A percentile compares a stretch with the other conserved stretches of the same genome.
These are phyloP conservation scores for Entonaema liquescens DNA, from an alignment of 495 filamentous ascomycete genomes.

Conservation along the genomic window DNA sequence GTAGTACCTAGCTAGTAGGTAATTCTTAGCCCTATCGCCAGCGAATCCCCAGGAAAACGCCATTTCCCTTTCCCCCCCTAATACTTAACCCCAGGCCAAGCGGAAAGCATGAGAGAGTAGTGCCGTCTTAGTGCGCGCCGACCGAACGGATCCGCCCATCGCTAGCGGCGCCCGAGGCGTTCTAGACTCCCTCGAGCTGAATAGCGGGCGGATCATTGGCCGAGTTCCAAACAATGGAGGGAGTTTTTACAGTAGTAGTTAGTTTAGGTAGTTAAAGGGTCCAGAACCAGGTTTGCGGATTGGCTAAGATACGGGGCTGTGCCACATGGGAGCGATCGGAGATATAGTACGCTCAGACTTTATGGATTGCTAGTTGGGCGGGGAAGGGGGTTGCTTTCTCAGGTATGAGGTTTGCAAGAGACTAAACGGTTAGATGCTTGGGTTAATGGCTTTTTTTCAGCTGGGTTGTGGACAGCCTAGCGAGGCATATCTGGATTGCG, in stretches of 20 bases:
- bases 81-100: not conserved
- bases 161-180: not conserved
- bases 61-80: not conserved
- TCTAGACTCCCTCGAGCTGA: not conserved
- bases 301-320: slow-evolving; percentile 23
- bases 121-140: not conserved
- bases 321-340: slow-evolving; percentile 1
- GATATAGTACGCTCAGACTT: slow-evolving; percentile 1
- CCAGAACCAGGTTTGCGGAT: slow-evolving; percentile 3
- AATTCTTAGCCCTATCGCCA: not conserved
- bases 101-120: not conserved
- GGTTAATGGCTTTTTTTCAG: not conserved
- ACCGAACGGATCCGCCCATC: no score
- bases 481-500: slow-evolving; percentile 6
- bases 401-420: not conserved
- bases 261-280: not conserved
- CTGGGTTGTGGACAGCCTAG: slow-evolving; percentile 10
- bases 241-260: not conserved
- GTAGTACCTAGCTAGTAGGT: not conserved
- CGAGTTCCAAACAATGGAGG: no score
- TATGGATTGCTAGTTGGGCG: not conserved
- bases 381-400: not conserved
- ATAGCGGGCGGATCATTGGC: not conserved
- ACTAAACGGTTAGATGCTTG: not conserved
- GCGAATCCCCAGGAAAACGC: not conserved